Base-by-base conservation (phyloP, 2,329 filamentous ascomycete genomes). In the Aspergillus texensis region DNA sequence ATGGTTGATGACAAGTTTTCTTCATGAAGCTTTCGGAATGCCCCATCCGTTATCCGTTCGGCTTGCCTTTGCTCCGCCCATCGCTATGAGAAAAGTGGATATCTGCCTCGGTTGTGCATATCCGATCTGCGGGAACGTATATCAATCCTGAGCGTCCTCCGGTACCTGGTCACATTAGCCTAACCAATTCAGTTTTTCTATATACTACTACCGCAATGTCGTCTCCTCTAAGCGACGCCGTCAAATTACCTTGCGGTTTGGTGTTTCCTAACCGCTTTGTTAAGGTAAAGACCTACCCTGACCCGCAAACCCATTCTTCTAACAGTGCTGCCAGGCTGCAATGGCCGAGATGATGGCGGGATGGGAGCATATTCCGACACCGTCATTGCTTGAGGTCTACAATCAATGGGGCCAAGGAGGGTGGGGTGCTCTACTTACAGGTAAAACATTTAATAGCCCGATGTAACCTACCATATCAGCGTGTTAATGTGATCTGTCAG, bases 231-330 rank as follows among this genome's bases (percentile, higher is more conserved):
- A 69, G 73, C 59, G 75, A 82, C 32, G 79, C 84, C 0, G 69
- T 86, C 19, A 84, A 80, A 43, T 78, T 88, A 1, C 82, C 83
- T 64, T 86, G 84, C 70, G 86, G 86, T 1, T 77, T 89, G 30
- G 80, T 78, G 0, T 71, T 88, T 3, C 83, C 84, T 3, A 88
- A 88, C 68, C 82, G 86, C 6, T 78, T 89, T 1, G 78, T 73
- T 56, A 83, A 82, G 72, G 75, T 76, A 62, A 16, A 56, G 21
- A 57, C n/a, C 53, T 28, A 24, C 26, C 24, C 8, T 19, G 12
- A 24, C 1, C 21, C 12, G 3, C 52, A 39, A 39, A 32, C n/a
- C 52, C 5, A 16, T 21, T 46, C 30, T 21, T 39, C 39, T 64
- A 69, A 69, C 48, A 62, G 12, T 39, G 56, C 16, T 24, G 30